Evolutionary conservation across 1,139 yeast species (phyloP).

Genomic region (Pichia sp.): DNA sequence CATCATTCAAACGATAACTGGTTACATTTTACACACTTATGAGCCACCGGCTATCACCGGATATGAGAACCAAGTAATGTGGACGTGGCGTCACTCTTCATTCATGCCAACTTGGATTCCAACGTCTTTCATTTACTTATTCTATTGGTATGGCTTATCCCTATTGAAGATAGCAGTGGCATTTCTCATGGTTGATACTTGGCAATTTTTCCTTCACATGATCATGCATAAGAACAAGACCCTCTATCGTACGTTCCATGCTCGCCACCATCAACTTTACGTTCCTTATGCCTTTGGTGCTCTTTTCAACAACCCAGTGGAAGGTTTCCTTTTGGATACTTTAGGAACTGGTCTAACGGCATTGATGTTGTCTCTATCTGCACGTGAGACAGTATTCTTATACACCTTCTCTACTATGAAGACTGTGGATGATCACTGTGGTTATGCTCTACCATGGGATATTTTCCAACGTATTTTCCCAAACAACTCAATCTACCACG

Average conservation of each 20-base stretch:
- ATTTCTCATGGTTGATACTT: conserved; percentile 73
- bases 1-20: conserved; percentile 68
- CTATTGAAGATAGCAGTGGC: conserved; percentile 50
- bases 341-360: conserved; percentile 85
- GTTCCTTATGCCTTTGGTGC: conserved; percentile 98
- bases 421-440: conserved; percentile 98
- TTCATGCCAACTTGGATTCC: conserved; percentile 46
- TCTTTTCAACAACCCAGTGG: conserved; percentile 85
- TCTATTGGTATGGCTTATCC: conserved; percentile 54
- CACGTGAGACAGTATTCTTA: conserved; percentile 68
- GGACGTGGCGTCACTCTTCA: conserved; percentile 52
- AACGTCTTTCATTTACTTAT: conserved; percentile 36
- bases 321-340: conserved; percentile 89
- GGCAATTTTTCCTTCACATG: conserved; percentile 92
- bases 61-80: conserved; percentile 58
- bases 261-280: conserved; percentile 88
- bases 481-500: conserved; percentile 92
- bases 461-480: conserved; percentile 87
- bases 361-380: conserved; percentile 52
- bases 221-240: conserved; percentile 77
- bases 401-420: conserved; percentile 88
- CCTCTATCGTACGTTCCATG: conserved; percentile 76
- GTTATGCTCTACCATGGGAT: conserved; percentile 86
- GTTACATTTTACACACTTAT: conserved; percentile 42
- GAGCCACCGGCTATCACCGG: conserved; percentile 71